Base-by-base conservation (phyloP, 106 monocot species). In the Allium fistulosum region DNA sequence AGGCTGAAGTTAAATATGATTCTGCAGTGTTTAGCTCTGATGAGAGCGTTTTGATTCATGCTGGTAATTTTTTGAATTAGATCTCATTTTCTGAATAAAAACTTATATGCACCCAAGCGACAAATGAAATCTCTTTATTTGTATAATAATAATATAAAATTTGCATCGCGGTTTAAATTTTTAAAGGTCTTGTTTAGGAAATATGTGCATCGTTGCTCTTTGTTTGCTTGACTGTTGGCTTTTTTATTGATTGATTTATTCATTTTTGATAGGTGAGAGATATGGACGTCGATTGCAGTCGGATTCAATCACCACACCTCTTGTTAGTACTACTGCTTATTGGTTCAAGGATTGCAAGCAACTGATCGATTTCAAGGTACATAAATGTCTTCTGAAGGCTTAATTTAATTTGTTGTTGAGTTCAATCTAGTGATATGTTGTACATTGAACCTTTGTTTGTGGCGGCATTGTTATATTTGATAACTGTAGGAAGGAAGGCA, bases 241-340 rank as follows among this genome's bases (percentile, higher is more conserved):
- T 11, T 46, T 62, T 62, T 6, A 14, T 14, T 16, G 37, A 8
- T 52, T 73, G 16, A 48, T 17, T 49, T 61, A 49, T 57, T 57
- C 11, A 49, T 46, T 26, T 28, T 11, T 18, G 7, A 48, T 65
- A 96, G 95, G 96, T 56, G 96, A 97, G 76, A 86, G 92, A 84
- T 81, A 67, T n/a, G 89, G 89, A 10, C 88, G 96, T 26, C 64
- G 68, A 15, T 69, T 97, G 57, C 51, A 52, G 53, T 89, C 96
- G 11, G 96, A 97, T 75, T 65, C 85, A 4, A 92, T 97, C 62
- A 97, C 96, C 76, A 97, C 92, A 66, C 96, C 96, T 2, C 48
- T 97, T 52, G 82, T 92, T 46, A 89, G 89, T 48, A 97, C 96
- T 7, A 89, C 96, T 51, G 92, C 96, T 16, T 97, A 92, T 80